Conservation (phyloP, 106 monocot species). For the Dendrobium officinale region DNA sequence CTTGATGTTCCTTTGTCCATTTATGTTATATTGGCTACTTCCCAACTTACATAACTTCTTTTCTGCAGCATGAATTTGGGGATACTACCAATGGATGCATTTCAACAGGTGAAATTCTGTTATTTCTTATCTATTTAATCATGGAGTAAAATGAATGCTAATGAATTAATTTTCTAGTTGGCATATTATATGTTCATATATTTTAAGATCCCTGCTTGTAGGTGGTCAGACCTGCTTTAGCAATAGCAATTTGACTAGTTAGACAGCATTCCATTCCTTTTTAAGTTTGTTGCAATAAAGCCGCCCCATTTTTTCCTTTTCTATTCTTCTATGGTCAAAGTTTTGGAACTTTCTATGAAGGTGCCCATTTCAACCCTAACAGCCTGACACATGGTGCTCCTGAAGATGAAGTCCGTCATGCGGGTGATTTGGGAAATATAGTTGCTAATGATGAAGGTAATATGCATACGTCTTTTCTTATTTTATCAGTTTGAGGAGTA, state of each 20-base stretch:
- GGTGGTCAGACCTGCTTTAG: background rate
- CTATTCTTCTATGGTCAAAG: background rate
- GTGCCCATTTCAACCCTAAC: constrained; percentile 71
- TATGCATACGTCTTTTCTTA: background rate
- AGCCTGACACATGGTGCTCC: constrained; percentile 65
- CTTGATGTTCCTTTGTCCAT: background rate
- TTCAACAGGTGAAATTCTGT: constrained; percentile 42
- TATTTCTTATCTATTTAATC: background rate
- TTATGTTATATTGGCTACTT: background rate
- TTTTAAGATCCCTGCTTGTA: background rate
- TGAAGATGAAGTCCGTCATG: constrained; percentile 66
- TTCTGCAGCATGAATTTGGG: constrained; percentile 56
- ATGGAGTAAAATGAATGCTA: background rate
- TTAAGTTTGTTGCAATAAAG: background rate
- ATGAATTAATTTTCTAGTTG: background rate
- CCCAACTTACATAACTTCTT: background rate
- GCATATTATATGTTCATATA: background rate
- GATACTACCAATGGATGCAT: constrained; percentile 88
- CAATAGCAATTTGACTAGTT: background rate
- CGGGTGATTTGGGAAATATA: constrained; percentile 85
- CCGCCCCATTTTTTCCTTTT: background rate
- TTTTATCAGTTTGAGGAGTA: background rate
- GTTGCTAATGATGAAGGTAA: constrained; percentile 52
- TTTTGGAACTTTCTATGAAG: constrained; percentile 11
- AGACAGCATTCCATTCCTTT: background rate